phyloP scores from a whole-genome alignment of 345 rosid genomes.

The Diplotaxis tenuifolia region DNA sequence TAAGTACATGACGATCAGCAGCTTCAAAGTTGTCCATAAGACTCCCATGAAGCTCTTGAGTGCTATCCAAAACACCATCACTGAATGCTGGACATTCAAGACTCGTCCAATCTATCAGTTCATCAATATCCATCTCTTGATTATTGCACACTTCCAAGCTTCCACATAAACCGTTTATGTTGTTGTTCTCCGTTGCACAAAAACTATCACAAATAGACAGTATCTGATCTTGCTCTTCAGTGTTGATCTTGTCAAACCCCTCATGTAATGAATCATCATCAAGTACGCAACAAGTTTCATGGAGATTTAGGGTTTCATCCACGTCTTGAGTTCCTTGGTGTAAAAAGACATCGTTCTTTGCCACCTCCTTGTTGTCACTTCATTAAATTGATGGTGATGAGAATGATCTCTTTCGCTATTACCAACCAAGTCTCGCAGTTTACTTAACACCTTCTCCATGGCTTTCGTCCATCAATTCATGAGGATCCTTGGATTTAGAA shows the following conservation, averaged over 20 bases:
- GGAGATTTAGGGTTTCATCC: neutral
- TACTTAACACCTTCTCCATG: neutral
- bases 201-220: neutral
- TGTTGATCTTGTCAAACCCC: neutral
- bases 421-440: neutral
- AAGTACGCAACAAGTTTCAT: neutral
- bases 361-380: neutral
- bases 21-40: neutral
- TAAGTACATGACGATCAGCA: neutral
- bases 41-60: neutral
- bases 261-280: too few species aligned
- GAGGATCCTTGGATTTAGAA: neutral
- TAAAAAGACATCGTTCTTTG: neutral
- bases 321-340: neutral
- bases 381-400: too few species aligned
- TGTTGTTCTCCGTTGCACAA: neutral
- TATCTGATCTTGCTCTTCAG: neutral
- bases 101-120: neutral
- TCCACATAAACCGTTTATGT: neutral
- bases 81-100: too few species aligned
- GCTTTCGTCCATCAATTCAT: neutral
- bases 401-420: too few species aligned
- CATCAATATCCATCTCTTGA: neutral
- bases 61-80: neutral
- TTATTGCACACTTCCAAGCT: neutral